phyloP scores from a whole-genome alignment of 2,329 filamentous ascomycete species.

The Parastagonospora nodorum region DNA sequence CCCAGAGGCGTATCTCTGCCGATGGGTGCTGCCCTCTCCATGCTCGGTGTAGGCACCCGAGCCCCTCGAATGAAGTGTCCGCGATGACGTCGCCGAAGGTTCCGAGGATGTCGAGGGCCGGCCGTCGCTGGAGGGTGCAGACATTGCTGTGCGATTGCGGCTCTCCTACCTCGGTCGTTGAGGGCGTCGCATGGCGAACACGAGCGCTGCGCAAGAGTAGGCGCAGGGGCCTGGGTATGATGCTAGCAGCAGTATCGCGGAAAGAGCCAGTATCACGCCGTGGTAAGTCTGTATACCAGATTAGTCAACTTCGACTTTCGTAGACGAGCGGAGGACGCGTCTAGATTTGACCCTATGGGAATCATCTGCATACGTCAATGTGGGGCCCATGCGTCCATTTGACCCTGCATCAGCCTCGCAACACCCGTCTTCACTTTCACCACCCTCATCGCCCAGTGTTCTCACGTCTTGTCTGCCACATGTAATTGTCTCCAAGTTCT shows the following conservation, averaged over 20 bases:
- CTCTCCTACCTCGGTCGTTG: constrained; percentile 29
- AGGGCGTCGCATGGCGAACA: constrained; percentile 34
- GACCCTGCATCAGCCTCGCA: no score
- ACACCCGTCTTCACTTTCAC: no score
- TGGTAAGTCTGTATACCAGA: not conserved
- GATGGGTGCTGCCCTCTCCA: constrained; percentile 36
- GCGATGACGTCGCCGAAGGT: constrained; percentile 39
- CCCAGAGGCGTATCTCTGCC: constrained; percentile 20
- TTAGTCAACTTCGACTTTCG: not conserved
- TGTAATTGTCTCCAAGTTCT: no score
- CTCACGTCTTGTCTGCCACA: no score
- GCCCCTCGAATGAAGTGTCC: constrained; percentile 36
- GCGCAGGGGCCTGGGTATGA: not conserved
- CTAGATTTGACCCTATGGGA: not conserved
- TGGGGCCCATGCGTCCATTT: not conserved
- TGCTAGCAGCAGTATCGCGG: not conserved
- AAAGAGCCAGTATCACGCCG: not conserved
- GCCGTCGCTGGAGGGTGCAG: constrained; percentile 39
- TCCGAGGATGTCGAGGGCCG: constrained; percentile 41
- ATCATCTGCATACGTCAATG: constrained; percentile 6
- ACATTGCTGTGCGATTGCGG: constrained; percentile 31
- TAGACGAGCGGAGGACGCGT: not conserved
- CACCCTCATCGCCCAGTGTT: no score
- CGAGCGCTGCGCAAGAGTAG: constrained; percentile 18
- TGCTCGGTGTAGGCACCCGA: constrained; percentile 29